Evolutionary conservation across 2,329 filamentous ascomycete species (phyloP).

Genomic region (Scortechinia acanthostroma): DNA sequence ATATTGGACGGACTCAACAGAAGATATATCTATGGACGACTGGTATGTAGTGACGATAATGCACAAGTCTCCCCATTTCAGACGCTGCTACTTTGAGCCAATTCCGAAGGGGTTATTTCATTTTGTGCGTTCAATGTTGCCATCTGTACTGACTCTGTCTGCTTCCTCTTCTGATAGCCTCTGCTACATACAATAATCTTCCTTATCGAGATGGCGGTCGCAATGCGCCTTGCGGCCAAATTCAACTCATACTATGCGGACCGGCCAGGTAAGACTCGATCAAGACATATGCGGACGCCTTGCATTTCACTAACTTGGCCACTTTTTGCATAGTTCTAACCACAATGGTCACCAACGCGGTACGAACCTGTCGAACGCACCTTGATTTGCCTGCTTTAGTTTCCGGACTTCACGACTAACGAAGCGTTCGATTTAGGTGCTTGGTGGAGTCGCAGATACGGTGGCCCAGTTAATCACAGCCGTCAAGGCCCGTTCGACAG

Average conservation of each 20-base stretch:
- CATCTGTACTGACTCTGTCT: too few relatives aligned
- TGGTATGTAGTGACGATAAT: slow-evolving; percentile 28
- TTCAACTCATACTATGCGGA: slow-evolving; percentile 94
- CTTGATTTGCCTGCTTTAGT: too few relatives aligned
- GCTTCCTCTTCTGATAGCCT: slow-evolving; percentile 54
- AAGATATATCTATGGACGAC: slow-evolving; percentile 33
- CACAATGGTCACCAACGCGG: slow-evolving; percentile 97
- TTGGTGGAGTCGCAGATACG: slow-evolving; percentile 92
- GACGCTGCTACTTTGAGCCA: too few relatives aligned
- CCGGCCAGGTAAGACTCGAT: slow-evolving; percentile 50
- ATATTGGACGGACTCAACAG: slow-evolving; percentile 32
- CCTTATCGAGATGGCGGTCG: slow-evolving; percentile 79
- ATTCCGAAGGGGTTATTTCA: too few relatives aligned
- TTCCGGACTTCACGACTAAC: too few relatives aligned
- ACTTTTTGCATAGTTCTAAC: slow-evolving; percentile 60
- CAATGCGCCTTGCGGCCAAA: slow-evolving; percentile 73
- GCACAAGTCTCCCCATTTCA: background rate
- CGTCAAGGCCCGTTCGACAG: slow-evolving; percentile 63
- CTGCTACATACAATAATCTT: slow-evolving; percentile 79
- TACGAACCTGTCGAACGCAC: too few relatives aligned
- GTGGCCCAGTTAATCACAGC: slow-evolving; percentile 89
- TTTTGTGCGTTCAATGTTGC: too few relatives aligned
- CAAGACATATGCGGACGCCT: too few relatives aligned
- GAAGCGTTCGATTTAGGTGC: slow-evolving; percentile 18
- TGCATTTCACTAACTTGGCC: background rate